phyloP scores from a whole-genome alignment of 495 filamentous ascomycete species.

The Amphirosellinia nigrospora region DNA sequence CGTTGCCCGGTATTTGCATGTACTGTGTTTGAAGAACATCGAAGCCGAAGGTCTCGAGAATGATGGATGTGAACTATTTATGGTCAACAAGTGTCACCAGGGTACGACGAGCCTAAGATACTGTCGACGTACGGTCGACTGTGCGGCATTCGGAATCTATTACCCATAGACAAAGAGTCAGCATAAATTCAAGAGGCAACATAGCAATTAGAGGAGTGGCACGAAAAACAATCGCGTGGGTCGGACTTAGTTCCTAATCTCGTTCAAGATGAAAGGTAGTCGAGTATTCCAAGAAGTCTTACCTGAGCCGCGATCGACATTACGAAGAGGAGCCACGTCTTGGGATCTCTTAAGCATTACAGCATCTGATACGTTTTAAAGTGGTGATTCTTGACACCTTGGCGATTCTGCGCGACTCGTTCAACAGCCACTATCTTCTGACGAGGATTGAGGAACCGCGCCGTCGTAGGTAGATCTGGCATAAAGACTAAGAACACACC shows the following conservation, averaged over 20 bases:
- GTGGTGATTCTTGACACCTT: constrained; percentile 67
- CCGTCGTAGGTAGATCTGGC: constrained; percentile 63
- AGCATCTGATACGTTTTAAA: constrained; percentile 54
- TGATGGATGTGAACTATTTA: constrained; percentile 48
- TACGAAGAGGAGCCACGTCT: constrained; percentile 56
- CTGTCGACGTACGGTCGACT: constrained; percentile 51
- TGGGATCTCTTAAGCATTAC: constrained; percentile 64
- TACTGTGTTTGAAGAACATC: constrained; percentile 61
- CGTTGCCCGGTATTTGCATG: constrained; percentile 54
- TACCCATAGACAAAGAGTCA: neutral
- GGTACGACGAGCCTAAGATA: neutral
- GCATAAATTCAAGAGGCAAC: neutral
- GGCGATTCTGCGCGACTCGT: constrained; percentile 60
- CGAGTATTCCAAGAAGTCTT: neutral
- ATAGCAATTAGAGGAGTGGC: neutral
- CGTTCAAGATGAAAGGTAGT: neutral
- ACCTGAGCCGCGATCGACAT: constrained; percentile 49
- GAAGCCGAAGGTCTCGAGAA: constrained; percentile 60
- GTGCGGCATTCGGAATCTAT: constrained; percentile 51
- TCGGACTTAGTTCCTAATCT: neutral
- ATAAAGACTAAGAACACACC: constrained; percentile 63
- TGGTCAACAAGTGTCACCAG: constrained; percentile 3
- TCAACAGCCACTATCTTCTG: constrained; percentile 61
- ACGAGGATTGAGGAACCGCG: constrained; percentile 54
- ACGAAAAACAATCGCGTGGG: too few relatives aligned